Evolutionary conservation across 805 yeast species (phyloP), one percentile per base, ranked within the genome.

Genomic region (Metschnikowia santaceciliae): DNA sequence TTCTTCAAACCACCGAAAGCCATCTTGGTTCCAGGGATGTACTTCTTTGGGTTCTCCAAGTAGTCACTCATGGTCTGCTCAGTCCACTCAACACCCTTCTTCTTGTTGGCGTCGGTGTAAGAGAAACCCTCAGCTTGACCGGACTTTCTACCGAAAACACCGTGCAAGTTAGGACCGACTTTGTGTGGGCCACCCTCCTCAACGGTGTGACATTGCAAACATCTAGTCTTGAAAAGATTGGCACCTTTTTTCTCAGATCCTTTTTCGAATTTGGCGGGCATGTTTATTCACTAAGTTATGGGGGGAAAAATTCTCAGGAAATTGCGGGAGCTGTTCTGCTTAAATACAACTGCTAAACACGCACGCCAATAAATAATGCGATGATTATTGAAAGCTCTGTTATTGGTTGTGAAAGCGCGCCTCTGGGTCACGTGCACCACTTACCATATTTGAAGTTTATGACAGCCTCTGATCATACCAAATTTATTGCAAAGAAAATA

Each of bases 21-120:
- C 99, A 94, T 94, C 88, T 94, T 94, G 81, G 98, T 94, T 76
- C 99, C 99, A 72, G 99, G 99, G 65, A 94, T 90, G 82, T 90
- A 94, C 81, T 94, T 94, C 95, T 94, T 94, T 80, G 99, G 99
- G 88, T 94, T 94, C 78, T 88, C 96, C 76, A 94, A 84, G 86
- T 94, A 94, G 75, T 88, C 96, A 65, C 86, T 81, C 87, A 94
- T 82, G 74, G 90, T 82, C 71, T 90, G 90, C 69, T 84, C 90
- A 61, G 68, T 64, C 99, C 99, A 94, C 54, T 65, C 64, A 57
- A 94, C 96, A 70, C 90, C 95, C 79, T 90, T 90, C 80, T 86
- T 86, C 83, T 89, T 88, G 89, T 92, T 92, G 72, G 99, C 98
- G 63, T 94, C 99, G 53, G 98, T 90, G 84, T 89, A 94, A 47